These are phyloP conservation scores for Neotropicomus parvogracilis DNA, from an alignment of 1,284 basidiomycete species.

Conservation along the genomic window DNA sequence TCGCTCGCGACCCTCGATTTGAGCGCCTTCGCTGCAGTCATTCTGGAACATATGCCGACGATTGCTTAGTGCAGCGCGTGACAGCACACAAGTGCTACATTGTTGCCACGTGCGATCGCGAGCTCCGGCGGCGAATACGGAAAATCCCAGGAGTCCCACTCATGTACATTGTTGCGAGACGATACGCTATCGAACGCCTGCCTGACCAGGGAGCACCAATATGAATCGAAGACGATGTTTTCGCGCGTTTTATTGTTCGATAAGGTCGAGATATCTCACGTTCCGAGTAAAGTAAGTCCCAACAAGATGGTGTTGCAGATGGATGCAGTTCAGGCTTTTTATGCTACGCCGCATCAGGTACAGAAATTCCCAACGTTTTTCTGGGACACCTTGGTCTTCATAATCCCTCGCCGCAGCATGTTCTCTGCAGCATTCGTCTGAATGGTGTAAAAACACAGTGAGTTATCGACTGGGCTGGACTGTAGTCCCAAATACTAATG, in stretches of 20 bases:
- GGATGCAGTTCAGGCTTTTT: not conserved
- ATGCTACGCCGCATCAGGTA: not conserved
- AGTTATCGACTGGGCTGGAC: too few relatives aligned
- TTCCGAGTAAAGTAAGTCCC: not conserved
- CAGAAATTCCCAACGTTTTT: not conserved
- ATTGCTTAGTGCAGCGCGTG: slow-evolving; percentile 95
- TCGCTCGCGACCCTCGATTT: slow-evolving; percentile 96
- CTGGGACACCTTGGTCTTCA: too few relatives aligned
- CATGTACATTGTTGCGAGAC: slow-evolving; percentile 91
- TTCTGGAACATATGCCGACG: slow-evolving; percentile 95
- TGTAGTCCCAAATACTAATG: too few relatives aligned
- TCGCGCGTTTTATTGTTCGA: not conserved
- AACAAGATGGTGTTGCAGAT: too few relatives aligned
- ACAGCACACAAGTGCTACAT: slow-evolving; percentile 95
- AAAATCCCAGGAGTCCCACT: slow-evolving; percentile 93
- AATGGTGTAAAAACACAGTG: too few relatives aligned
- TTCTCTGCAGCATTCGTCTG: too few relatives aligned
- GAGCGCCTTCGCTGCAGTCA: slow-evolving; percentile 92
- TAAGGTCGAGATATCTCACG: slow-evolving; percentile 5
- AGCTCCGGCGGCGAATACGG: slow-evolving; percentile 86
- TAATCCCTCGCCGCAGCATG: too few relatives aligned
- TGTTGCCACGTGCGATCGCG: slow-evolving; percentile 97
- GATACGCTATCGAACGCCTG: slow-evolving; percentile 90
- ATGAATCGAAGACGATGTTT: slow-evolving; percentile 7
- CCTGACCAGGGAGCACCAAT: slow-evolving; percentile 86